Conservation (phyloP, 768 basidiomycete species). For the Termitomyces heimii region DNA sequence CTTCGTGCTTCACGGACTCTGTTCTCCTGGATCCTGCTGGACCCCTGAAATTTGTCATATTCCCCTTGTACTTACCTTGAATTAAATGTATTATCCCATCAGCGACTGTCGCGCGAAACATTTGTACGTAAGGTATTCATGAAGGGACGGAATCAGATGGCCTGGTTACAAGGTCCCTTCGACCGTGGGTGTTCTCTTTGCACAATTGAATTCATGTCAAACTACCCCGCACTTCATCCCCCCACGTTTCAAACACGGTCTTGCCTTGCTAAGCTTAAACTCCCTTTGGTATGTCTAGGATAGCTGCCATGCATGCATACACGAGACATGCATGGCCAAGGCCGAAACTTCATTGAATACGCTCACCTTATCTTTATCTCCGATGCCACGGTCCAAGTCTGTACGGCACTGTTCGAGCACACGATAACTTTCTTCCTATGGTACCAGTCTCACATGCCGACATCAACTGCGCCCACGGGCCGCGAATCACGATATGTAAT, state of each 20-base stretch:
- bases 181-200: not conserved
- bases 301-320: not conserved
- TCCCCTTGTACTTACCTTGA: not conserved
- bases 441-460: not conserved
- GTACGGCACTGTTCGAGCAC: not conserved
- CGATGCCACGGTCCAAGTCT: not conserved
- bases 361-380: not conserved
- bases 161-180: not conserved
- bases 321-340: constrained; percentile 3
- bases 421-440: not conserved
- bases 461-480: not conserved
- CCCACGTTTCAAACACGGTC: not conserved
- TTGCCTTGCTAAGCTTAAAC: not conserved
- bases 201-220: constrained; percentile 1
- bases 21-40: not conserved
- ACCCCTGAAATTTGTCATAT: too few species aligned
- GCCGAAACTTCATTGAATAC: not conserved
- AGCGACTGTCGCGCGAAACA: not conserved
- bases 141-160: constrained; percentile 1
- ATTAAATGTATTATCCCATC: not conserved
- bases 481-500: not conserved
- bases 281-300: not conserved
- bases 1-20: not conserved
- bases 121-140: not conserved
- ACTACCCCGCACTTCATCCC: constrained; percentile 1